Base-by-base conservation (phyloP, 2,329 filamentous ascomycete genomes). In the Lachnellula arida region DNA sequence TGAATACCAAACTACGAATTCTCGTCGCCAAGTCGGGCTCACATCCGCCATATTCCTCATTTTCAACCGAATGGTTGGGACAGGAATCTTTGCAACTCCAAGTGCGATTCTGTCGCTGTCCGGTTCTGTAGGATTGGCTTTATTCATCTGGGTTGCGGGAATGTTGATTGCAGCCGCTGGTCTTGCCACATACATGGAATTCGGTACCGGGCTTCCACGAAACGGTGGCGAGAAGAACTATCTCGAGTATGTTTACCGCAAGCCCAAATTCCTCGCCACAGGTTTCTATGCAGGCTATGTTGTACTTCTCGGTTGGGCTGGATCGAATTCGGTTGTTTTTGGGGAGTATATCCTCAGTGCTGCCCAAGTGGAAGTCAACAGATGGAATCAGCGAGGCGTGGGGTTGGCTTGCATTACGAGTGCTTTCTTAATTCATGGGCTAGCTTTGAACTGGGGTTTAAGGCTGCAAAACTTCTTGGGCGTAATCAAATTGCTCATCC, bases 291-390 rank as follows among this genome's bases (percentile, higher is more conserved):
- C 78, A 4, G 78, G 79, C 32, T 86, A 87, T 59, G 80, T 85
- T 12, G 65, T 88, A 25, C 75, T 88, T 1, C 77, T 87, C 17
- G 82, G 81, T 12, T 87, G 83, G 82, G 82, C 84, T 0, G 81
- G 81, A 6, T 81, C 81, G 14, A 88, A 88, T 70, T 86, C 81
- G 0, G 81, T 89, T 60, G 78, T 88, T 40, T 88, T 89, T 60
- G 85, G 85, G 57, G 84, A 87, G 67, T 88, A 88, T 70, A 82
- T 89, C 55, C 76, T 89, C 2, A 78, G 85, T 65, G 86, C 85
- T 8, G 81, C 85, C 11, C 73, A 82, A 12, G 76, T 82, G 22
- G 79, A 87, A 60, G 81, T 85, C 23, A 78, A 74, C 49, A 75
- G 84, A 22, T 88, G 84, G 84, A 87, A 87, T 68, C 82, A 87